Conservation (phyloP, 768 basidiomycete genomes). For the Aureoboletus auriporus region DNA sequence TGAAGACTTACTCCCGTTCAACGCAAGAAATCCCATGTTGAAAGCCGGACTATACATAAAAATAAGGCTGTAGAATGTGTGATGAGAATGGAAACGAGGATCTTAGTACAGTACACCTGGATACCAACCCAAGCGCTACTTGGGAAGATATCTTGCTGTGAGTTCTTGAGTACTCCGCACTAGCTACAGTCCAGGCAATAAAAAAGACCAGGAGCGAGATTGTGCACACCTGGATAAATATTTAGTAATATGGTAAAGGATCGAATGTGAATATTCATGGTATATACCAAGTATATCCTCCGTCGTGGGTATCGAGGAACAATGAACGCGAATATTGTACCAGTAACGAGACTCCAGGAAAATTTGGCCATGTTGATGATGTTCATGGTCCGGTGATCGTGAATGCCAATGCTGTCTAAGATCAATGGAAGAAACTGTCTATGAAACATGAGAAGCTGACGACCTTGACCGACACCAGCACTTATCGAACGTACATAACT, state of each 20-base stretch:
- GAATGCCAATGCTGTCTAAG: constrained; percentile 14
- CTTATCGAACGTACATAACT: constrained; percentile 1
- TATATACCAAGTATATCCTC: constrained; percentile 7
- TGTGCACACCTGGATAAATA: constrained; percentile 2
- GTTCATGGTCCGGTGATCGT: constrained; percentile 14
- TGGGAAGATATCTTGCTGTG: constrained; percentile 2
- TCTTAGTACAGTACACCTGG: too few species aligned
- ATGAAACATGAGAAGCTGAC: background rate
- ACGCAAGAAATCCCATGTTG: constrained; percentile 3
- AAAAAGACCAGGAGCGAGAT: constrained; percentile 15
- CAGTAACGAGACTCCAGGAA: constrained; percentile 7
- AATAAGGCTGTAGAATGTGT: constrained; percentile 1
- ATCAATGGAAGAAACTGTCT: constrained; percentile 12
- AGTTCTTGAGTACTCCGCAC: constrained; percentile 9
- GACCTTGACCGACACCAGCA: background rate
- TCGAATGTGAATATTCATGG: too few species aligned
- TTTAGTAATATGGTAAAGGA: background rate
- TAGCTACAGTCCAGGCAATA: constrained; percentile 14
- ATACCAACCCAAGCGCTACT: constrained; percentile 9
- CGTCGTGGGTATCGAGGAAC: constrained; percentile 7
- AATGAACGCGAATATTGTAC: background rate
- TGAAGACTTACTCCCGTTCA: constrained; percentile 4
- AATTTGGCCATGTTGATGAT: constrained; percentile 5
- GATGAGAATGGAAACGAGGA: background rate
- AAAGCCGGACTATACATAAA: constrained; percentile 4